Base-by-base conservation (phyloP, 345 rosid genomes). In the Melaleuca quinquenervia region DNA sequence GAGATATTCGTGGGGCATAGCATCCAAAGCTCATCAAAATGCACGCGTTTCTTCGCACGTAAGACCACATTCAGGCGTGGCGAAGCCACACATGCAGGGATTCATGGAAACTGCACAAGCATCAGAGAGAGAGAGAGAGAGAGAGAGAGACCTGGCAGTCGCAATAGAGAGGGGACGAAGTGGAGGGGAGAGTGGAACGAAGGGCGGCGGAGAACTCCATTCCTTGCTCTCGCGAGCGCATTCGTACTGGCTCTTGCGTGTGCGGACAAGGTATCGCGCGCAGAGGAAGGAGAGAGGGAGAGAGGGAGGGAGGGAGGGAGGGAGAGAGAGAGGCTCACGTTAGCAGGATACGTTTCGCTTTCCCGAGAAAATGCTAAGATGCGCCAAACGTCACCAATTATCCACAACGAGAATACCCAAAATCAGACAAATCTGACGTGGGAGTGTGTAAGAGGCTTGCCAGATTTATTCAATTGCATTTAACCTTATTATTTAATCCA, bases 181-280 rank as follows among this genome's bases (percentile, higher is more conserved):
- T 20, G 80, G 80, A 56, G 24, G 92, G 85, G 76, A 91, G 89
- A 84, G 48, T 87, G 45, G 89, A 87, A 88, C 90, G 92, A 85
- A 93, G 26, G 86, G 91, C 87, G 62, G 90, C 91, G 52, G 94
- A 89, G 84, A 90, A 91, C 76, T 93, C 94, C 98, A 95, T 95
- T 88, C 14, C 83, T 84, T 54, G 70, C 52, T 41, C 41, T 24
- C 54, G 32, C 80, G 20, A 83, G 87, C 85, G 82, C 90, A 86
- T 89, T 84, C 87, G 50, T 24, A 45, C 52, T 70, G 78, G n/a
- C 44, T 6, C 80, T 36, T 70, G 80, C 13, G 26, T 5, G 48
- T 5, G 48, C 14, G 26, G 45, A 9, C 26, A 70, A 36, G 13
- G 78, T 18, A 70, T 70, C 3, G 48, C 48, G 45, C 78, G 48